Evolutionary conservation across 495 filamentous ascomycete genomes (phyloP).

Genomic region (Letharia lupina): DNA sequence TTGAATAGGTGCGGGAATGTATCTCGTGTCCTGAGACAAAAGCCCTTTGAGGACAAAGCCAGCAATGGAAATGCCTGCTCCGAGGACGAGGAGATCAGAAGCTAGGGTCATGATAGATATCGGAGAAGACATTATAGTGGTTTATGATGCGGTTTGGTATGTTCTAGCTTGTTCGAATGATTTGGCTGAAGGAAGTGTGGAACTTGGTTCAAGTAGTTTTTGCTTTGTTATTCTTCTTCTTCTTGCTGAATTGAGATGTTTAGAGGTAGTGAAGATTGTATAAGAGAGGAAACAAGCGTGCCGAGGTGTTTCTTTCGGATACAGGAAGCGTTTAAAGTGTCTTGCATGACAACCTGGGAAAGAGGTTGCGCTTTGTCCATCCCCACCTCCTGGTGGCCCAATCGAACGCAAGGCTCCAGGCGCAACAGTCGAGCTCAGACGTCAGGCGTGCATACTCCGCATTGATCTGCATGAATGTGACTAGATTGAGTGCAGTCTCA

Average conservation of each 20-base stretch:
- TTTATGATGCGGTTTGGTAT: neutral
- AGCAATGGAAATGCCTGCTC: slow-evolving; percentile 8
- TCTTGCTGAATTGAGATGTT: neutral
- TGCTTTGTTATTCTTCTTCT: neutral
- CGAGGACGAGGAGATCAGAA: slow-evolving; percentile 13
- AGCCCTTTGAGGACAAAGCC: neutral
- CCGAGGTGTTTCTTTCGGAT: neutral
- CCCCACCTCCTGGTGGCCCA: neutral
- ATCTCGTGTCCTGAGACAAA: neutral
- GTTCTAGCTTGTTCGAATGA: neutral
- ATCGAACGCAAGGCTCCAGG: neutral
- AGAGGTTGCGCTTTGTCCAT: neutral
- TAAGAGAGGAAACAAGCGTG: neutral
- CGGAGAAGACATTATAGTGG: neutral
- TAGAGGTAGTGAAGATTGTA: neutral
- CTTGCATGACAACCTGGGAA: neutral
- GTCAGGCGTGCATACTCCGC: neutral
- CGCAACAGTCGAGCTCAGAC: neutral
- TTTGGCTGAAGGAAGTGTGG: neutral
- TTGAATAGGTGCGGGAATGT: neutral
- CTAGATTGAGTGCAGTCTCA: neutral
- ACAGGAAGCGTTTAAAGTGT: neutral
- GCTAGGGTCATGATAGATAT: slow-evolving; percentile 4
- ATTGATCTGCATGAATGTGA: neutral
- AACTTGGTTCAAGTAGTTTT: neutral